phyloP scores from a whole-genome alignment of 768 basidiomycete genomes.

The Lactifluus volemus region DNA sequence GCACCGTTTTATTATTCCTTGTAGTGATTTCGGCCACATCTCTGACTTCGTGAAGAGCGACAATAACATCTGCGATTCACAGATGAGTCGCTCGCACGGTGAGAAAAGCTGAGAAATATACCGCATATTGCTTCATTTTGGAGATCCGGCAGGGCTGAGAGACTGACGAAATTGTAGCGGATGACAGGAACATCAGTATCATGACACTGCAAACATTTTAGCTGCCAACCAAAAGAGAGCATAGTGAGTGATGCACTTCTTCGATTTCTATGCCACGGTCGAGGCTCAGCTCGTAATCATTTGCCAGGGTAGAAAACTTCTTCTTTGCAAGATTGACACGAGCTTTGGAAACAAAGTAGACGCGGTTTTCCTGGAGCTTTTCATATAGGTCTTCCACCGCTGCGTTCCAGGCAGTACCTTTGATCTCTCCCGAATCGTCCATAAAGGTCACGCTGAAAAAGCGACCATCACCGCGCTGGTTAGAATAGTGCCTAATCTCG shows the following conservation, averaged over 20 bases:
- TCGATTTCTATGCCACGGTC: constrained; percentile 78
- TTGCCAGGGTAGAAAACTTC: constrained; percentile 83
- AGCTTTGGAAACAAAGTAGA: constrained; percentile 85
- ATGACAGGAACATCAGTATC: constrained; percentile 74
- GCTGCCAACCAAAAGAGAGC: neutral
- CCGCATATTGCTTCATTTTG: constrained; percentile 81
- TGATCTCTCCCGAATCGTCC: constrained; percentile 92
- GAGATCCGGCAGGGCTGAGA: constrained; percentile 51
- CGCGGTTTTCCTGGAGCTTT: constrained; percentile 84
- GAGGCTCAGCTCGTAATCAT: constrained; percentile 90
- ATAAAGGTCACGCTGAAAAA: constrained; percentile 88
- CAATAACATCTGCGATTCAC: constrained; percentile 66
- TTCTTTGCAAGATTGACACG: constrained; percentile 94
- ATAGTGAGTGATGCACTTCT: constrained; percentile 43
- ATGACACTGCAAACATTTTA: constrained; percentile 48
- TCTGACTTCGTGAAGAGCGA: constrained; percentile 70
- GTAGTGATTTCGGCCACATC: constrained; percentile 64
- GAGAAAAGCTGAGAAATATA: constrained; percentile 28
- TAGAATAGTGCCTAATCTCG: constrained; percentile 86
- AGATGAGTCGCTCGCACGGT: neutral
- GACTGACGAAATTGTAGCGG: constrained; percentile 72
- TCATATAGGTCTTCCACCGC: constrained; percentile 77
- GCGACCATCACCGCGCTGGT: constrained; percentile 86
- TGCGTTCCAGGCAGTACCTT: constrained; percentile 84
- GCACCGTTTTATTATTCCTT: constrained; percentile 58